Conservation (phyloP, 371 early-diverging fungal species). For the Funneliformis caledonium region DNA sequence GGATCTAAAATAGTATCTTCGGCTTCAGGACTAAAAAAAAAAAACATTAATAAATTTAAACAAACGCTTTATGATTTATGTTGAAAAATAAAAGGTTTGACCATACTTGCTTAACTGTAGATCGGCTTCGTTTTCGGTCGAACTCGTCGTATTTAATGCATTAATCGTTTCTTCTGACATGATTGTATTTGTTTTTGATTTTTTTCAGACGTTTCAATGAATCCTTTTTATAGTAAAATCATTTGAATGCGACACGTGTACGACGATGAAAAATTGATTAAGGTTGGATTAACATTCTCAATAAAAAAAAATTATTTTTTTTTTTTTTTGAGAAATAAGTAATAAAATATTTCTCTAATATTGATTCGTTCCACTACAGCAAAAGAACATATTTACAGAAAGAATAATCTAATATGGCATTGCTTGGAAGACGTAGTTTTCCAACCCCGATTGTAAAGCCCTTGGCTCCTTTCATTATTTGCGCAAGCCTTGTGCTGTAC, state of each 20-base stretch:
- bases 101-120: not conserved
- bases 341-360: not conserved
- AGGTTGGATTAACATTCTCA: too few relatives aligned
- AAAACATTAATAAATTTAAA: not conserved
- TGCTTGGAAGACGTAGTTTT: conserved; percentile 18
- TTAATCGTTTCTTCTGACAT: not conserved
- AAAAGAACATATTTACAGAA: not conserved
- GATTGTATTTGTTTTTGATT: not conserved
- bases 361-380: not conserved
- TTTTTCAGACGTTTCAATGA: not conserved
- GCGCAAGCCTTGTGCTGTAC: not conserved
- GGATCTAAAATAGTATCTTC: not conserved
- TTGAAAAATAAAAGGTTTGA: not conserved
- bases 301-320: too few relatives aligned
- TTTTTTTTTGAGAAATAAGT: not conserved
- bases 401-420: not conserved
- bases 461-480: not conserved
- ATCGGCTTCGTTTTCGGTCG: not conserved
- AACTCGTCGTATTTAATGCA: not conserved
- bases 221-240: too few relatives aligned
- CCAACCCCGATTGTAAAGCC: conserved; percentile 30
- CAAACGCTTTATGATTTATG: not conserved
- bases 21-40: not conserved
- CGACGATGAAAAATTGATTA: too few relatives aligned
- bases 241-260: too few relatives aligned